Base-by-base conservation (phyloP, 805 yeast genomes). In the Phaffomyces opuntiae region DNA sequence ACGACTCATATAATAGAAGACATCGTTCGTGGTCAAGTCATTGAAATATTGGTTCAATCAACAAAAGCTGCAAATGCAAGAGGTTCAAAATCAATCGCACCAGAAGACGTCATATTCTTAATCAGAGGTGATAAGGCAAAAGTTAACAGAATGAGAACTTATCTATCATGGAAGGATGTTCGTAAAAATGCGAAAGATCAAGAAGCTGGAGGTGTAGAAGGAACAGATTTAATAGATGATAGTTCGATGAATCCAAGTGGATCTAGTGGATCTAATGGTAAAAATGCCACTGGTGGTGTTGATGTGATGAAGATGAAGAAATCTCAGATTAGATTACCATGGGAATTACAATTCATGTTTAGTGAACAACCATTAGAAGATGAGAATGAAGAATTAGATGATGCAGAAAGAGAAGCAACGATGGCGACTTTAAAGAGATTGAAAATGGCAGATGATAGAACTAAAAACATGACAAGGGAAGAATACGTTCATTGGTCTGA, bases 401-500 rank as follows among this genome's bases (percentile, higher is more conserved):
- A 87, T 37, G 95, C 84, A 44, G 97, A 90, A 59, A 77, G 83
- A 52, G 96, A 90, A 41, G 96, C 96, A 5, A 83, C 88, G 32
- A 64, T 83, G 27, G 93, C 95, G 0, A 87, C 95, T n/a, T 67
- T 88, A 63, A 88, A 89, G 62, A 72, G 97, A 47, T 73, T 93
- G 53, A 88, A 89, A 57, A 81, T 79, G 64, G 97, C 97, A 5
- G 99, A 93, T 65, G 96, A 93, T 43, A 74, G 99, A 50, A 93
- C 99, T 0, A 78, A 73, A 52, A 77, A 83, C 54, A 93, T 93
- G 99, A 93, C 99, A 1, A 84, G 81, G 59, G 96, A 93, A 57
- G 99, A 93, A 61, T 93, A 93, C 59, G 99, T 90, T 16, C 99
- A 93, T 62, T 93, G 98, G 97, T 87, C 96, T 12, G 99, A 93